These are phyloP conservation scores for Colletotrichum endophyticum DNA, from an alignment of 2,329 filamentous ascomycete species.

Conservation along the genomic window DNA sequence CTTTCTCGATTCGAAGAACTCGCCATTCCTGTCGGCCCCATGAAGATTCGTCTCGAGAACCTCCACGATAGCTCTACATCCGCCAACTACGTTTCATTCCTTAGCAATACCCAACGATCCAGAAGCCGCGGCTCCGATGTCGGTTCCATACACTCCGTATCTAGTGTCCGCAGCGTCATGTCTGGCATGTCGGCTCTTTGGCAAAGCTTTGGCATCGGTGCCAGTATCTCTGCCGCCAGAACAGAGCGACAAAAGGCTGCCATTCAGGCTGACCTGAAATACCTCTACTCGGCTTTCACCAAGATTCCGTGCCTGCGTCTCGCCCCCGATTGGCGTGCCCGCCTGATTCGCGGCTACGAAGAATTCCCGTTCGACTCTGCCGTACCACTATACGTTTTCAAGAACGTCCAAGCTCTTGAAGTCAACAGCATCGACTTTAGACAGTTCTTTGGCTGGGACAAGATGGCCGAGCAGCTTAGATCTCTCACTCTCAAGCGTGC, in stretches of 20 bases:
- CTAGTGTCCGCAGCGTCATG: conserved; percentile 96
- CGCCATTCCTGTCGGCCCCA: conserved; percentile 87
- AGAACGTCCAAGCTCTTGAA: conserved; percentile 92
- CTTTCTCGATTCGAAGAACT: conserved; percentile 95
- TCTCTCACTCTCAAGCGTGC: conserved; percentile 89
- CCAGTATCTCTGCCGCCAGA: conserved; percentile 79
- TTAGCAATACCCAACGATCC: conserved; percentile 81
- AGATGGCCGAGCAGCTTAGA: conserved; percentile 87
- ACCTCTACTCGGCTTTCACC: conserved; percentile 97
- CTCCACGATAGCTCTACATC: conserved; percentile 86
- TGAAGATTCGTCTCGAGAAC: conserved; percentile 95
- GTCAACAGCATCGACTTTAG: conserved; percentile 95
- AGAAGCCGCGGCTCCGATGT: conserved; percentile 82
- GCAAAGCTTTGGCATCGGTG: conserved; percentile 84
- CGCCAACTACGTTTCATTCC: conserved; percentile 94
- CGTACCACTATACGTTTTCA: conserved; percentile 95
- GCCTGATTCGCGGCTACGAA: conserved; percentile 90
- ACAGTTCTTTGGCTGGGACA: conserved; percentile 97
- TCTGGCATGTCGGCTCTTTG: conserved; percentile 94
- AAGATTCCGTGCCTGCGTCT: conserved; percentile 93
- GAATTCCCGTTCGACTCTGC: conserved; percentile 98
- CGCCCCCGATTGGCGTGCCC: conserved; percentile 90
- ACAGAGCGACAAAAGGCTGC: conserved; percentile 90
- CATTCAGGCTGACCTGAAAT: conserved; percentile 86
- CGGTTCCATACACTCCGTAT: conserved; percentile 93